phyloP scores from a whole-genome alignment of 768 basidiomycete genomes.

The Agaricus blazei region DNA sequence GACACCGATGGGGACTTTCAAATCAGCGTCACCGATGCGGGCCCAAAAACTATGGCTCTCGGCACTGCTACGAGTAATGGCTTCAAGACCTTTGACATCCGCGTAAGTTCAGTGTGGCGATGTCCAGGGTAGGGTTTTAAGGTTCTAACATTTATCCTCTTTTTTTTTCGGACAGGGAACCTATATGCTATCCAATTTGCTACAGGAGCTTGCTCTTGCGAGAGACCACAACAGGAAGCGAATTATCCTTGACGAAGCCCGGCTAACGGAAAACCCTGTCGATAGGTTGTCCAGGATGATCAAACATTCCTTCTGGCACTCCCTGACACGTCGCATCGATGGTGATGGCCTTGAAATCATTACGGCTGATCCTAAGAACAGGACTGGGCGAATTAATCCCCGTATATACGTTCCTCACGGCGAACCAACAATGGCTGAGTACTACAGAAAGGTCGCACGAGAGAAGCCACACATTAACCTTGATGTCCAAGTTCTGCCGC shows the following conservation, averaged over 20 bases:
- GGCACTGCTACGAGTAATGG: conserved; percentile 98
- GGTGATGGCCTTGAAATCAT: conserved; percentile 97
- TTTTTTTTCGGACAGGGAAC: conserved; percentile 57
- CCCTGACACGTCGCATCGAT: conserved; percentile 93
- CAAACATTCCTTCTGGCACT: conserved; percentile 97
- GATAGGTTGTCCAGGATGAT: conserved; percentile 97
- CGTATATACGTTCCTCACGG: conserved; percentile 93
- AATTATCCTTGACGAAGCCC: conserved; percentile 98
- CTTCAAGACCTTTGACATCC: conserved; percentile 95
- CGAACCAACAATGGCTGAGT: conserved; percentile 92
- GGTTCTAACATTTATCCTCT: neutral
- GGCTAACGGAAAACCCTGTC: conserved; percentile 95
- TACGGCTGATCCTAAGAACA: conserved; percentile 96
- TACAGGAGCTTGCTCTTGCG: conserved; percentile 97
- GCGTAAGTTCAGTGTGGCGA: conserved; percentile 43
- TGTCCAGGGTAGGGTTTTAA: neutral
- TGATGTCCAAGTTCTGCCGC: conserved; percentile 87
- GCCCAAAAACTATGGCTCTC: conserved; percentile 92
- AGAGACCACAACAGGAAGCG: conserved; percentile 93
- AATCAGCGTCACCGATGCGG: conserved; percentile 93
- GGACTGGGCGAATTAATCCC: conserved; percentile 84
- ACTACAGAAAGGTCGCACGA: conserved; percentile 85
- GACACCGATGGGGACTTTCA: conserved; percentile 97
- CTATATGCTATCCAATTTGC: conserved; percentile 98
- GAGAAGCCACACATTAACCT: conserved; percentile 94